Conservation (phyloP, 768 basidiomycete species). For the Boletus speciosus region DNA sequence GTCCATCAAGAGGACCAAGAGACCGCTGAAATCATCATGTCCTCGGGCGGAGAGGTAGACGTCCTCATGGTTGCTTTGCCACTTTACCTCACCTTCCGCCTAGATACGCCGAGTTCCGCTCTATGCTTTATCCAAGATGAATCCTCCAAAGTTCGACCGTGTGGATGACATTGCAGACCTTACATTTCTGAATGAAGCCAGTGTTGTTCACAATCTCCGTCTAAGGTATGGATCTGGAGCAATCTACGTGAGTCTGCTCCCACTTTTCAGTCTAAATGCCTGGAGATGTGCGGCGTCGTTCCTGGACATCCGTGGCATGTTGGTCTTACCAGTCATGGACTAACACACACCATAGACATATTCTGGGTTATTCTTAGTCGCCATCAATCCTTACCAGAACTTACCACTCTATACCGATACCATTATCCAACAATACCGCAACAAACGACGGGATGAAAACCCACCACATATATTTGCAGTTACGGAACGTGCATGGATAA, state of each 20-base stretch:
- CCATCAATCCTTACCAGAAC: conserved; percentile 94
- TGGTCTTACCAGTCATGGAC: background rate
- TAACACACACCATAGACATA: conserved; percentile 64
- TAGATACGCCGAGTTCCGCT: conserved; percentile 70
- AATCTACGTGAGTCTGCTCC: conserved; percentile 70
- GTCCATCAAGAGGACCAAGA: conserved; percentile 85
- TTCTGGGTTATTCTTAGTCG: conserved; percentile 95
- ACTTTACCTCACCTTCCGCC: conserved; percentile 4
- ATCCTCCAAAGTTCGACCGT: conserved; percentile 96
- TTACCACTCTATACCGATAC: conserved; percentile 88
- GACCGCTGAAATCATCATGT: conserved; percentile 79
- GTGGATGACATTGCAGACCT: conserved; percentile 98
- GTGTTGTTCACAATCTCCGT: conserved; percentile 96
- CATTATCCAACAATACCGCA: conserved; percentile 87
- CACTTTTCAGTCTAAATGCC: background rate
- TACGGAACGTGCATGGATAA: conserved; percentile 96
- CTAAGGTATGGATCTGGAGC: conserved; percentile 86
- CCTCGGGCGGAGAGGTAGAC: conserved; percentile 76
- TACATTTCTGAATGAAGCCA: conserved; percentile 96
- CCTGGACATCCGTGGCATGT: conserved; percentile 4
- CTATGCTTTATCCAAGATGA: conserved; percentile 90
- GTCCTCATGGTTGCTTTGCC: background rate
- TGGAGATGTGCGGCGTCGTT: conserved; percentile 2
- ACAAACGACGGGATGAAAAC: conserved; percentile 84
- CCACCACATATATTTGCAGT: conserved; percentile 97